Evolutionary conservation across 192 early-diverging fungal species (phyloP), one percentile per base, ranked within the genome.

Genomic region (Coemansia sp.): DNA sequence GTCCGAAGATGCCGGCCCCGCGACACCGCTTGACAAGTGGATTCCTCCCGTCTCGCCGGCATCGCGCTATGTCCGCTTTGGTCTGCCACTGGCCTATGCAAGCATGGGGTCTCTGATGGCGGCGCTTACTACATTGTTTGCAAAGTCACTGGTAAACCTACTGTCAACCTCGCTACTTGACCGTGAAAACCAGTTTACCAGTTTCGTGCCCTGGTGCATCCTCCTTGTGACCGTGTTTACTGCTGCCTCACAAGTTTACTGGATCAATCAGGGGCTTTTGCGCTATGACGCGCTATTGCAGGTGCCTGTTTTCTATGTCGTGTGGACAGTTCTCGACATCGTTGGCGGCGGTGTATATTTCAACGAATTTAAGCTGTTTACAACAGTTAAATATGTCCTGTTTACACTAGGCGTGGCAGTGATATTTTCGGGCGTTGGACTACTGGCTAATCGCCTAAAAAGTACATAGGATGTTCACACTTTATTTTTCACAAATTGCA

Each of bases 281-380:
- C 81, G 90, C 38, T 93, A 93, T 69, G 92, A 93, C 59, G 92
- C 92, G 0, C 57, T 93, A 58, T 79, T 93, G 5, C 92, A 93
- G 61, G 89, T 93, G 25, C 92, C 92, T 0, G 88, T 92, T 23
- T 93, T 89, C 74, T 91, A 88, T 58, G 87, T 88, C 34, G 88
- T 91, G 49, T 93, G 91, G 90, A 91, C 89, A 4, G 66, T 92
- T 35, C 84, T 93, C 70, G 91, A 93, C 70, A 90, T 93, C 59
- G 81, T 92, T 40, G 91, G 90, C 41, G 90, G 91, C 17, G 91
- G 91, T 9, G 79, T 93, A 41, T 93, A 93, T 62, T 93, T 89
- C 76, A 81, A 85, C 65, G 91, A 93, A 66, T 93, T 93, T 72
- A 69, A 67, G 13, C 69, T 72, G 5, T 91, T 91, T 59, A 88